These are phyloP conservation scores for Vanderwaltozyma polyspora DNA, from an alignment of 805 yeast species.

Conservation along the genomic window DNA sequence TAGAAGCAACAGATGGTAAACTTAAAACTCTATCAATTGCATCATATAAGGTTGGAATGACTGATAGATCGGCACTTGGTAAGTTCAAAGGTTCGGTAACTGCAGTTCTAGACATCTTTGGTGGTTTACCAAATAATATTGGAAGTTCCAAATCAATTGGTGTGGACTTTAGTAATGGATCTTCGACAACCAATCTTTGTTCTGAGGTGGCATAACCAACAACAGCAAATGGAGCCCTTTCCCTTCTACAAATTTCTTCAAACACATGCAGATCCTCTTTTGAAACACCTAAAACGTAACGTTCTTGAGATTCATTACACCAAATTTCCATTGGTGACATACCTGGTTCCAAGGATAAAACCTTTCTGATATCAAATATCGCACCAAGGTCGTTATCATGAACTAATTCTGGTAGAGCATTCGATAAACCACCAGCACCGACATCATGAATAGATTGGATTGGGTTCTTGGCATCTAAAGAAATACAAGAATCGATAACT, in stretches of 20 bases:
- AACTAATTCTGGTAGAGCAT: conserved; percentile 93
- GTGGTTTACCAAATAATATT: conserved; percentile 91
- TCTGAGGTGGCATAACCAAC: conserved; percentile 91
- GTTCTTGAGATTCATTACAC: conserved; percentile 99
- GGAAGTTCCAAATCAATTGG: conserved; percentile 97
- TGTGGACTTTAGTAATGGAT: conserved; percentile 60
- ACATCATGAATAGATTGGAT: conserved; percentile 96
- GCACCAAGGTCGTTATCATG: conserved; percentile 97
- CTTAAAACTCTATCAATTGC: conserved; percentile 75
- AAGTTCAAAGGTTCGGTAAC: conserved; percentile 48
- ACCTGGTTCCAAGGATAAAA: conserved; percentile 86
- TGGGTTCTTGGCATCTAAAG: conserved; percentile 66
- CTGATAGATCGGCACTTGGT: conserved; percentile 26
- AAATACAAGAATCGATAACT: conserved; percentile 89
- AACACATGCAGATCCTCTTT: conserved; percentile 64
- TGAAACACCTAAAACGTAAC: conserved; percentile 89
- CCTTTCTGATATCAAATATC: conserved; percentile 77
- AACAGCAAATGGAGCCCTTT: conserved; percentile 91
- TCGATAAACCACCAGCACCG: conserved; percentile 98
- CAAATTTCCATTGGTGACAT: conserved; percentile 99
- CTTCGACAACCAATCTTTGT: conserved; percentile 71
- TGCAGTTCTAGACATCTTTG: conserved; percentile 79
- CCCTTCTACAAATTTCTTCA: conserved; percentile 77
- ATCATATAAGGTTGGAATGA: conserved; percentile 37
- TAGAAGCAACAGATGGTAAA: conserved; percentile 90